Percentiles rank a stretch among this genome's conserved stretches.
phyloP scores from a whole-genome alignment of 306 rosid species.

The Pyrus pyrifolia region DNA sequence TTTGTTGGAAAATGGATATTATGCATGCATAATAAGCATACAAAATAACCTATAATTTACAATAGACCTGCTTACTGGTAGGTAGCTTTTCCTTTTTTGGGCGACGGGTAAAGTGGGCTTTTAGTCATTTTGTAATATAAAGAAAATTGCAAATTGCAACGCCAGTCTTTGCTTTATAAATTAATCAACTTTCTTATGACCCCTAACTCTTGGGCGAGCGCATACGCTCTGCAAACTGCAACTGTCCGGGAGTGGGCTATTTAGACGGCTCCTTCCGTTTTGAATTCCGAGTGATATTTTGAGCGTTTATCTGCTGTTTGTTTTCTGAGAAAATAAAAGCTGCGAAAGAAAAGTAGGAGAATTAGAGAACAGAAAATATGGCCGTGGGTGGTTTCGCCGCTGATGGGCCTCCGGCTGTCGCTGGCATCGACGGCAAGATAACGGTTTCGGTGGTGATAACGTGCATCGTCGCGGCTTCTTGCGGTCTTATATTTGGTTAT shows the following conservation, averaged over 20 bases:
- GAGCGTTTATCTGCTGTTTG: not conserved
- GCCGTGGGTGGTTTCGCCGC: conserved; percentile 43
- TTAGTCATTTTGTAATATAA: not conserved
- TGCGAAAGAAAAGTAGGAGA: not conserved
- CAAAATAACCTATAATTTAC: not conserved
- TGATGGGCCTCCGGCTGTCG: conserved; percentile 10
- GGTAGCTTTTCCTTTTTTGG: not conserved
- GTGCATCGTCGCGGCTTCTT: conserved; percentile 64
- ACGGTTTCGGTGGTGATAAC: conserved; percentile 48
- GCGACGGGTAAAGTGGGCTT: not conserved
- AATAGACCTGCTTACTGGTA: not conserved
- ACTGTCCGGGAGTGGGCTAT: not conserved
- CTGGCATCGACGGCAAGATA: conserved; percentile 30
- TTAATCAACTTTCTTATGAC: not conserved
- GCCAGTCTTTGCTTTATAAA: not conserved
- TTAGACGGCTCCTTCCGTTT: not conserved
- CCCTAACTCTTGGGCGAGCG: not conserved
- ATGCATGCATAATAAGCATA: too few relatives aligned
- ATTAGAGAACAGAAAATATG: conserved; percentile 20
- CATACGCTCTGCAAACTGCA: not conserved
- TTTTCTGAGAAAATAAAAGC: not conserved
- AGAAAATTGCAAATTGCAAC: not conserved
- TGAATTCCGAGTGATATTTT: not conserved
- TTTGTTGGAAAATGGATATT: too few relatives aligned
- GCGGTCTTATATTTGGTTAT: conserved; percentile 67